Evolutionary conservation across 1,284 basidiomycete genomes (phyloP), one percentile per base, ranked within the genome.

Genomic region (Agaricales sp.): DNA sequence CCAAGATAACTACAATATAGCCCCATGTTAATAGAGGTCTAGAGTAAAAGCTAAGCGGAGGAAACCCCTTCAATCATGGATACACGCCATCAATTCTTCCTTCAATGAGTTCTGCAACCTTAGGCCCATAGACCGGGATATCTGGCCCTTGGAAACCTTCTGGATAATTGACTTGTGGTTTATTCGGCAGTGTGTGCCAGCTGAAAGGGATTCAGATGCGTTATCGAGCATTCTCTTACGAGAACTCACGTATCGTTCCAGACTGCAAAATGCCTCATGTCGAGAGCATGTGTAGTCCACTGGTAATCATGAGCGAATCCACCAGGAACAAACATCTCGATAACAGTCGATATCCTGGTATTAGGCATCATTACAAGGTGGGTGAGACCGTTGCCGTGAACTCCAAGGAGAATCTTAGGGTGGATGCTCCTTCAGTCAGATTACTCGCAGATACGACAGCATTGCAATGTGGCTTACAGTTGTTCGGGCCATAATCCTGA

Each of bases 271-370:
- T 91, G 79, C n/a, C 64, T 70, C 69, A 88, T 82, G 8, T 83
- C 83, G 20, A 91, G 66, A 0, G 85, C 78, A 30, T 77, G 67
- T 1, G 86, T 66, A 1, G 82, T 83, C 77, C 80, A 84, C 61
- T 87, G 78, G 60, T 91, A 92, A 61, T 91, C 87, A 57, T 83
- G 77, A 26, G 87, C 82, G 62, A 87, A 92, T 0, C 88, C 89
- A 3, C 64, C 69, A 3, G 86, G 83, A 58, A 71, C 86, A 66
- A 91, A 88, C 39, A 92, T 79, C 65, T 92, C 89, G 58, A 92
- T 85, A 16, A 88, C 83, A 1, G 81, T 77, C 16, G 82, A 77
- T 25, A 76, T 64, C 0, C 73, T 72, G 1, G 77, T 81, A 1
- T 77, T 77, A 2, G 79, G 75, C 84, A 91, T 87, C 73, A 86